A percentile compares a stretch with the other conserved stretches of the same genome.
Conservation (phyloP, 148 eudicot genomes). For the Diospyros kaki region DNA sequence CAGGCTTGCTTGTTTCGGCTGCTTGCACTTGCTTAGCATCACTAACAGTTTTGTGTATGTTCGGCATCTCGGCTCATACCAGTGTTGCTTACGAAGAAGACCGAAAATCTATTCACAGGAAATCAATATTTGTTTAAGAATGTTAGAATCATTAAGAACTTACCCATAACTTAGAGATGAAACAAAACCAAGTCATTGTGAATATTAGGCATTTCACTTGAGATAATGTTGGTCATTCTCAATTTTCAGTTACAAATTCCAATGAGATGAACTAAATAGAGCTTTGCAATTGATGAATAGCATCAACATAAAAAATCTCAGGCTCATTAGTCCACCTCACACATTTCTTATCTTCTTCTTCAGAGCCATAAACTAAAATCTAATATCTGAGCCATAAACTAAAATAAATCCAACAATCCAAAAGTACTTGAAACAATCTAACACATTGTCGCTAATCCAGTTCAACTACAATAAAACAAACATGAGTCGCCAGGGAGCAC, state of each 20-base stretch:
- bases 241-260: background rate
- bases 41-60: slow-evolving; percentile 72
- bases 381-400: too few species aligned
- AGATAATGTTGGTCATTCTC: too few species aligned
- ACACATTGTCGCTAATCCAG: background rate
- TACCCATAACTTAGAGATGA: background rate
- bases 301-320: background rate
- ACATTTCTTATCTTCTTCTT: background rate
- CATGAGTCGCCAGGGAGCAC: background rate
- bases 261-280: background rate
- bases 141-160: slow-evolving; percentile 8
- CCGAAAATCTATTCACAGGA: slow-evolving; percentile 50
- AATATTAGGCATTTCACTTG: background rate
- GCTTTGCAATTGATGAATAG: too few species aligned
- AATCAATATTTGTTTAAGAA: slow-evolving; percentile 9
- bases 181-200: background rate
- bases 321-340: background rate
- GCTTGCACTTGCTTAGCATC: slow-evolving; percentile 85
- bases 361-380: background rate
- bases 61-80: slow-evolving; percentile 76
- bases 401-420: too few species aligned
- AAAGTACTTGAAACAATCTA: too few species aligned
- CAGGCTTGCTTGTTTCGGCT: slow-evolving; percentile 61
- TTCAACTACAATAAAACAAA: background rate
- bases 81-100: slow-evolving; percentile 85